A percentile compares a stretch with the other conserved stretches of the same genome.
Evolutionary conservation across 2,329 filamentous ascomycete species (phyloP).

Genomic region (Fusarium proliferatum): DNA sequence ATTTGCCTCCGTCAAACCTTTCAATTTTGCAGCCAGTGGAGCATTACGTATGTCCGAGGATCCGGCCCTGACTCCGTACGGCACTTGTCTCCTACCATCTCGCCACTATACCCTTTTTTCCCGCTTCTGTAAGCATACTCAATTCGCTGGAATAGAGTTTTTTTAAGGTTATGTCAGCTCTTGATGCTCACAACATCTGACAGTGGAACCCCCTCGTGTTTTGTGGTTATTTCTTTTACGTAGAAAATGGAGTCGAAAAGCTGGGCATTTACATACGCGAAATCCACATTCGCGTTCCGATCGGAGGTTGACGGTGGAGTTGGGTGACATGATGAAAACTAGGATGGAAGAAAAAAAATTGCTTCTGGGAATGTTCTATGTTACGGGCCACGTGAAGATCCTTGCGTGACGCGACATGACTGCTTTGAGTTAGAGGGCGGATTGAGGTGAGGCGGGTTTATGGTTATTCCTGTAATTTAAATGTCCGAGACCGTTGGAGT

Average conservation of each 20-base stretch:
- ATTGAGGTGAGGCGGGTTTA: neutral
- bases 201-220: constrained; percentile 13
- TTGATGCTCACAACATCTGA: neutral
- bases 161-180: neutral
- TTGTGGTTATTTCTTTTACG: constrained; percentile 40
- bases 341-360: constrained; percentile 6
- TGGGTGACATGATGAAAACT: constrained; percentile 28
- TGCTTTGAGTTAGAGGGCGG: neutral
- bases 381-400: constrained; percentile 3
- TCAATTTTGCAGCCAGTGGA: constrained; percentile 4
- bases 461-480: neutral
- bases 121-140: neutral
- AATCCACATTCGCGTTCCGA: constrained; percentile 21
- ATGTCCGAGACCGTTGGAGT: neutral
- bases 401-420: neutral
- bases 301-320: constrained; percentile 23
- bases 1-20: constrained; percentile 9
- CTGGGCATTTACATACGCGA: constrained; percentile 30
- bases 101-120: neutral
- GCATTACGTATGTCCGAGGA: neutral
- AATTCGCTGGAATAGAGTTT: neutral
- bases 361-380: constrained; percentile 17
- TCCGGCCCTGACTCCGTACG: neutral
- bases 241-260: constrained; percentile 36
- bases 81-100: fast-evolving